These are phyloP conservation scores for Oryza meyeriana DNA, from an alignment of 176 grass and related monocot genomes.

Conservation along the genomic window DNA sequence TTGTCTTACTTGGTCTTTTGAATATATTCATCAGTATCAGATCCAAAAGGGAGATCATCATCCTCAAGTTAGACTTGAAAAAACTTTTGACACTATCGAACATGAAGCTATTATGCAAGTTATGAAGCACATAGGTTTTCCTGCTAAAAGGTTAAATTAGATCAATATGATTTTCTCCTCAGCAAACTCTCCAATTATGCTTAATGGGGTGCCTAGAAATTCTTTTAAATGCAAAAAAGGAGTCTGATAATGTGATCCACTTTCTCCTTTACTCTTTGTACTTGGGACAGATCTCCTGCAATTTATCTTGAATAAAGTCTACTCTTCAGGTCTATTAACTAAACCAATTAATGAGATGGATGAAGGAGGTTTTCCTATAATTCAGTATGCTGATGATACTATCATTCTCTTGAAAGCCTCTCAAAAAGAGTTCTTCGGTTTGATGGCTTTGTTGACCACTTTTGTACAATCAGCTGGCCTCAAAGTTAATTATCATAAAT, in stretches of 20 bases:
- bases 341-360: too few species aligned
- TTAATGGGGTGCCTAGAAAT: background rate
- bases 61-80: too few species aligned
- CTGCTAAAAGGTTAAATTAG: background rate
- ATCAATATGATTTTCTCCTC: background rate
- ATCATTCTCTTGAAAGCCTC: background rate
- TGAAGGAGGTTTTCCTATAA: background rate
- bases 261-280: background rate
- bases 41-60: too few species aligned
- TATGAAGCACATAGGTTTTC: background rate
- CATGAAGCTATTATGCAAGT: background rate
- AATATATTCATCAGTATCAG: too few species aligned
- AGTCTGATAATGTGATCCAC: background rate
- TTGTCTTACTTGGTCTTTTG: too few species aligned
- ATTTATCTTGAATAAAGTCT: background rate
- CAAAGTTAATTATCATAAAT: background rate
- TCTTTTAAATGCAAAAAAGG: background rate
- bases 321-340: rapidly evolving
- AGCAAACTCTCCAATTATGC: background rate
- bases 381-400: background rate
- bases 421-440: background rate
- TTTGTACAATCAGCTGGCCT: background rate
- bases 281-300: background rate
- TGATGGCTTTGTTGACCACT: background rate
- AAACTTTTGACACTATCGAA: background rate